These are phyloP conservation scores for slime mould (Dictyostelium discoideum) DNA, from an alignment of 78 protist genomes.

Conservation along the genomic window dicty_2.7 NC_007089.4:4109501-4110000, in stretches of 20 bases:
- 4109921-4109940: conserved; percentile 85
- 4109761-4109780: conserved; percentile 89
- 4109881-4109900: conserved; percentile 59
- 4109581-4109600: conserved; percentile 81
- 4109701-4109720: conserved; percentile 94
- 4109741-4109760: conserved; percentile 83
- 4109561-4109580: conserved; percentile 81
- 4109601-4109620: conserved; percentile 63
- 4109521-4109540: conserved; percentile 72
- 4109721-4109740: conserved; percentile 77
- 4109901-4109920: conserved; percentile 83
- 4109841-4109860: conserved; percentile 93
- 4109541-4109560: conserved; percentile 88
- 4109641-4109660: too few relatives aligned
- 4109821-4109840: conserved; percentile 84
- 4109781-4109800: conserved; percentile 83
- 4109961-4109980: conserved; percentile 72
- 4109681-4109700: neutral
- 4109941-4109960: conserved; percentile 51
- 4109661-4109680: too few relatives aligned
- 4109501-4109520: conserved; percentile 72
- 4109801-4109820: conserved; percentile 49
- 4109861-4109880: conserved; percentile 93
- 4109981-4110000: conserved; percentile 82
- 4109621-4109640: neutral